Evolutionary conservation across 345 rosid genomes (phyloP).

Genomic region (Sapria himalayana): DNA sequence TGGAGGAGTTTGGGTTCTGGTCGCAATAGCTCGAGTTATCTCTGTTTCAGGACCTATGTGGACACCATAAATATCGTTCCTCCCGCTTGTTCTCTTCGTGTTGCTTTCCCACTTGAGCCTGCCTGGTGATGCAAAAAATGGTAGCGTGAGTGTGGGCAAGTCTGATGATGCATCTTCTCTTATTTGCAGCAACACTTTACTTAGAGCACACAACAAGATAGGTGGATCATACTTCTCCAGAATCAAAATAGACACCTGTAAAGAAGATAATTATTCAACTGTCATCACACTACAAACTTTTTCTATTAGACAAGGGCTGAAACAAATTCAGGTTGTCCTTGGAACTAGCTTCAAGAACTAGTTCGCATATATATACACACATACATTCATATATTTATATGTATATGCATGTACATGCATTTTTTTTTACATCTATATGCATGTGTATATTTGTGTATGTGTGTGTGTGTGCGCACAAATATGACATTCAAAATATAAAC

Average conservation of each 20-base stretch:
- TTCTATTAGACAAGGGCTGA: too few relatives aligned
- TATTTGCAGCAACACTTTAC: slow-evolving; percentile 32
- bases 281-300: too few relatives aligned
- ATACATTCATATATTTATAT: too few relatives aligned
- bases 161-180: slow-evolving; percentile 12
- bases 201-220: slow-evolving; percentile 29
- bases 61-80: slow-evolving; percentile 22
- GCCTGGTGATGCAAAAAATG: slow-evolving; percentile 29
- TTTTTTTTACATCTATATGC: too few relatives aligned
- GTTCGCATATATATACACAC: too few relatives aligned
- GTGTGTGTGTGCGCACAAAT: too few relatives aligned
- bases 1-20: slow-evolving; percentile 35
- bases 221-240: slow-evolving; percentile 43
- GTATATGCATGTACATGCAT: too few relatives aligned
- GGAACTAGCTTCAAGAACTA: too few relatives aligned
- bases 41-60: slow-evolving; percentile 54
- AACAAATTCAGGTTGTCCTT: too few relatives aligned
- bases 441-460: too few relatives aligned
- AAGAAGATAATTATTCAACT: too few relatives aligned
- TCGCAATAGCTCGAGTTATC: slow-evolving; percentile 15
- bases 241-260: slow-evolving; percentile 40
- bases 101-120: slow-evolving; percentile 42
- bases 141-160: slow-evolving; percentile 24
- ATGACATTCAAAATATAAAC: too few relatives aligned
- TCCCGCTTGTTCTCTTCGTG: slow-evolving; percentile 13